Evolutionary conservation across 192 early-diverging fungal genomes (phyloP), one percentile per base, ranked within the genome.

Genomic region (Coemansia sp.): DNA sequence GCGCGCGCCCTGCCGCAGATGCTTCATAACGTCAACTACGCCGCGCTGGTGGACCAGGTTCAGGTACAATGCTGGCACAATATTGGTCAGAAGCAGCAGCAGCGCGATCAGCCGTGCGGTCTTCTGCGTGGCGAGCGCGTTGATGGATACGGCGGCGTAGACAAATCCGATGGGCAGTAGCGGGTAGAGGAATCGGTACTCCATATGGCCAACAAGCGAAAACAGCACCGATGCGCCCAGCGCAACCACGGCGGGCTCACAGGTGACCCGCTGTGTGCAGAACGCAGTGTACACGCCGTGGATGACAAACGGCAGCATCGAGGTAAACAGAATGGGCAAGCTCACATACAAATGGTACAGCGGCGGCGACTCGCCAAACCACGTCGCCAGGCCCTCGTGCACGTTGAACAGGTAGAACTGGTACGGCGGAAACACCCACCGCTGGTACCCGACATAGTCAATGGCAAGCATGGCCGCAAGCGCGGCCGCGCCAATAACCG

Each of bases 171-270:
- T 64, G 34, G 96, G 88, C 26, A 98, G 64, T 10, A 95, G 67
- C 4, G 92, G 91, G 40, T 85, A 87, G n/a, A 98, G 64, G 64
- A 98, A 98, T 5, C 96, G 84, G 64, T 91, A 94, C 67, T 98
- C 96, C 79, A 96, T 98, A 53, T 98, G 96, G 8, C 82, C 57
- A 2, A 93, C 67, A 21, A 90, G 42, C 36, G 87, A 91, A 57
- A 92, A 92, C n/a, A 88, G 63, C 3, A 66, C 35, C 15, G 82
- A 36, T 3, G 84, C 80, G 56, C 77, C 80, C 7, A 67, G 25
- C 9, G 78, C 60, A 6, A 89, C 66, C 9, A 62, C 21, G 0
- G 71, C 60, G 9, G 75, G 75, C 44, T 67, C 56, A 1, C 38
- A n/a, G 14, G 60, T 25, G 11, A 43, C 53, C 1, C 8, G 3